Evolutionary conservation across 768 basidiomycete species (phyloP).

Genomic region (Trametes cubensis): DNA sequence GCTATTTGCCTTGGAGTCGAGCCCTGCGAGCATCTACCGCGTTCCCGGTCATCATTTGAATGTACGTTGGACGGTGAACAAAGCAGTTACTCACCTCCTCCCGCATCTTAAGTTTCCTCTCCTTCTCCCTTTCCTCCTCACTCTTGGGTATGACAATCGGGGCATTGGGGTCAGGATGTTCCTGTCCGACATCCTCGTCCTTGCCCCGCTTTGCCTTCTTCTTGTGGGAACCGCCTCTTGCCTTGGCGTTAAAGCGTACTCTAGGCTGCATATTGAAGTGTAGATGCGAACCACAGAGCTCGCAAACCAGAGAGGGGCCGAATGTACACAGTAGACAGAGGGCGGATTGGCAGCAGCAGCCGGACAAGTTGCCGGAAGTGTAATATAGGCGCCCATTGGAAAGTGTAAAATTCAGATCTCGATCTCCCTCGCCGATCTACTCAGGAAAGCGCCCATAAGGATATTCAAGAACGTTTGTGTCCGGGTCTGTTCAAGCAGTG

Average conservation of each 20-base stretch:
- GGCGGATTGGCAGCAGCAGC: not conserved
- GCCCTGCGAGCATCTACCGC: constrained; percentile 42
- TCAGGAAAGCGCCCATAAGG: constrained; percentile 9
- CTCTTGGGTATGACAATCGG: constrained; percentile 60
- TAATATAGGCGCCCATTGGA: not conserved
- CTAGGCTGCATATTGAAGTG: not conserved
- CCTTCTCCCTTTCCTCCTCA: constrained; percentile 60
- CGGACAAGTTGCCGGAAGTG: not conserved
- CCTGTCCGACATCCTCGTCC: constrained; percentile 22
- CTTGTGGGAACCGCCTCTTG: constrained; percentile 31
- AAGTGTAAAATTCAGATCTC: constrained; percentile 25
- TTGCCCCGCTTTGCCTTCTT: constrained; percentile 31
- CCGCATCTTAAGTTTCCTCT: constrained; percentile 59
- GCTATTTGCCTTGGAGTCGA: constrained; percentile 71
- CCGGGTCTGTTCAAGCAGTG: too few species aligned
- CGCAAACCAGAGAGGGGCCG: not conserved
- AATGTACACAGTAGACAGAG: not conserved
- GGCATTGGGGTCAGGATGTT: constrained; percentile 55
- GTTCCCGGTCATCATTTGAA: too few species aligned
- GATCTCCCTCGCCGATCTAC: constrained; percentile 13
- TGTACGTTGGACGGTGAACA: not conserved
- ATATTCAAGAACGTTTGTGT: too few species aligned
- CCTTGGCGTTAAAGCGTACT: constrained; percentile 32
- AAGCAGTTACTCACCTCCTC: constrained; percentile 54
- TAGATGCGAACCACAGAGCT: not conserved